phyloP scores from a whole-genome alignment of 345 rosid species.

The Kernera saxatilis region DNA sequence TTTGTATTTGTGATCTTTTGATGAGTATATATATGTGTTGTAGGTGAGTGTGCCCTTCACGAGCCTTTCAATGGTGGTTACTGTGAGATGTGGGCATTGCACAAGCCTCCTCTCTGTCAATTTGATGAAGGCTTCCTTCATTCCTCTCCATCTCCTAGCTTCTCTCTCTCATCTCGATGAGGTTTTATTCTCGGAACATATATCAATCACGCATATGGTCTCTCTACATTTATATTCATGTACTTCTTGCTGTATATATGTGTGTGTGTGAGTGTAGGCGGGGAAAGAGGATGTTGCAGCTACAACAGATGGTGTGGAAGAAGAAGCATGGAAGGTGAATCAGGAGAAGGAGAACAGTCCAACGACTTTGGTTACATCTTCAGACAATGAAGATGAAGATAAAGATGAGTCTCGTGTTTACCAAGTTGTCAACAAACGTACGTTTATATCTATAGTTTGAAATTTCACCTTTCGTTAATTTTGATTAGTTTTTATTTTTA shows the following conservation, averaged over 20 bases:
- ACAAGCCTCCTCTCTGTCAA: slow-evolving; percentile 88
- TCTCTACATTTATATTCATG: not conserved
- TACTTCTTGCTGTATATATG: not conserved
- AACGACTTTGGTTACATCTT: slow-evolving; percentile 43
- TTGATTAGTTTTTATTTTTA: not conserved
- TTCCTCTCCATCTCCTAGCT: slow-evolving; percentile 76
- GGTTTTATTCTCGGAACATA: slow-evolving; percentile 28
- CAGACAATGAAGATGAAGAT: slow-evolving; percentile 75
- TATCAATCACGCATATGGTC: not conserved
- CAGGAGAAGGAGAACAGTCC: slow-evolving; percentile 35
- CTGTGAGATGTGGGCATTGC: slow-evolving; percentile 97
- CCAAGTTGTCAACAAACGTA: slow-evolving; percentile 85
- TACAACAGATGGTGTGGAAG: slow-evolving; percentile 29
- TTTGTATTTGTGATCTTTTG: not conserved
- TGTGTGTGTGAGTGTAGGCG: slow-evolving; percentile 8
- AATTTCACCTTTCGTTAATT: not conserved
- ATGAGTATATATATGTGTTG: slow-evolving; percentile 7
- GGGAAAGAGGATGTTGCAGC: slow-evolving; percentile 40
- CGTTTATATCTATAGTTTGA: slow-evolving; percentile 6
- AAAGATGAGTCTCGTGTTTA: slow-evolving; percentile 41
- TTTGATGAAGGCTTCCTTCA: slow-evolving; percentile 80
- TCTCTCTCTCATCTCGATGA: slow-evolving; percentile 49
- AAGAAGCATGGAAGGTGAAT: slow-evolving; percentile 30
- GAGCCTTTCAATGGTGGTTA: slow-evolving; percentile 82
- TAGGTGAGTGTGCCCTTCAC: slow-evolving; percentile 92